phyloP scores from a whole-genome alignment of 2,329 filamentous ascomycete species.

The Colletotrichum sp. region DNA sequence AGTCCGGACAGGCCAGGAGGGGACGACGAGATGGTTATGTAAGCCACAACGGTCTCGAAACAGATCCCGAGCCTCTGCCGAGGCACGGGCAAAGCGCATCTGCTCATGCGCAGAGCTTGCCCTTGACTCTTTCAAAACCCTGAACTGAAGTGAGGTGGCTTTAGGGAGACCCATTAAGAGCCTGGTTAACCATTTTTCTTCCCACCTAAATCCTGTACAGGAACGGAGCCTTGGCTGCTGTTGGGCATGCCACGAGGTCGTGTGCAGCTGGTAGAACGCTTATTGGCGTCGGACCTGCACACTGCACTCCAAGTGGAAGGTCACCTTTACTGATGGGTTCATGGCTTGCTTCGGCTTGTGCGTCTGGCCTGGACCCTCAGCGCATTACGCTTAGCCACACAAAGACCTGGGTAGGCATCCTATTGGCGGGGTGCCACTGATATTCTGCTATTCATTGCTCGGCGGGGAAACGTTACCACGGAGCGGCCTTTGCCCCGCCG shows the following conservation, averaged over 20 bases:
- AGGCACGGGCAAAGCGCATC: background rate
- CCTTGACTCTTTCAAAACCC: background rate
- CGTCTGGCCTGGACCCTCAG: background rate
- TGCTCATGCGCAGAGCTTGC: background rate
- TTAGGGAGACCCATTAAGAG: background rate
- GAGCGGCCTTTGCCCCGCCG: background rate
- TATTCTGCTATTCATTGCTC: background rate
- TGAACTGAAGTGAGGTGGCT: background rate
- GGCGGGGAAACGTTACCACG: background rate
- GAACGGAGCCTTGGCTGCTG: background rate
- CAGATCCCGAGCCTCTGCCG: background rate
- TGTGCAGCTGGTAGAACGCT: background rate
- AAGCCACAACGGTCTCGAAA: background rate
- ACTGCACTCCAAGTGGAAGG: background rate
- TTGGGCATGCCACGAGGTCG: background rate
- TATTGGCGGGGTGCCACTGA: background rate
- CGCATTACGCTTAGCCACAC: background rate
- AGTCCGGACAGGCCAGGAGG: background rate
- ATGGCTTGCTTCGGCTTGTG: conserved; percentile 10
- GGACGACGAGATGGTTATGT: background rate
- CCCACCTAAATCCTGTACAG: no score
- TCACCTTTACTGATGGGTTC: background rate
- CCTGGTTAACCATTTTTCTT: no score
- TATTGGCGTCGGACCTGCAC: background rate
- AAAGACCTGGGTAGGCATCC: background rate